phyloP scores from a whole-genome alignment of 192 early-diverging fungal species.

The Haplosporangium gracile region DNA sequence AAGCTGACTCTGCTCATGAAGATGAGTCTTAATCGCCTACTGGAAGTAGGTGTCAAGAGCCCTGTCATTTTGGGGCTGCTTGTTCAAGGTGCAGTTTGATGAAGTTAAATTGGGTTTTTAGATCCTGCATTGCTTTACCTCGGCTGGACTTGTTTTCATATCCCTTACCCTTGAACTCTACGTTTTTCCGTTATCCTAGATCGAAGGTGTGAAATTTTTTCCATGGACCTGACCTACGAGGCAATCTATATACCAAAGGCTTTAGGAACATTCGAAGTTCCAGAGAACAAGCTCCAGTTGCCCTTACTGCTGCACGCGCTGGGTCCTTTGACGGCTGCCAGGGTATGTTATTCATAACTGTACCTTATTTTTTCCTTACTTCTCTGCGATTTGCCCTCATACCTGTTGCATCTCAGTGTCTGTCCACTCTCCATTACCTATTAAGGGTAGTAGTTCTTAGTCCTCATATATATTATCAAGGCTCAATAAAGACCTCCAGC shows the following conservation, averaged over 20 bases:
- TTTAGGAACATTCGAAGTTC: conserved; percentile 12
- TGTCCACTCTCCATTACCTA: too few relatives aligned
- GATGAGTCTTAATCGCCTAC: conserved; percentile 11
- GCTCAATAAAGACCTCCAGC: too few relatives aligned
- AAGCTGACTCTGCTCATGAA: conserved; percentile 14
- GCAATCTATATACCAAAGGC: conserved; percentile 16
- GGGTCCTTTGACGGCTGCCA: conserved; percentile 21
- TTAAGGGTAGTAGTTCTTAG: too few relatives aligned
- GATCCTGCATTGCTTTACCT: not conserved
- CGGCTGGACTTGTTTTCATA: not conserved
- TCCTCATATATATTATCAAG: too few relatives aligned
- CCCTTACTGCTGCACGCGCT: conserved; percentile 21
- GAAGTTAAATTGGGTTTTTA: too few relatives aligned
- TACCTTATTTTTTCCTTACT: not conserved
- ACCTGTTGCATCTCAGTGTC: too few relatives aligned
- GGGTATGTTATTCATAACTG: conserved; percentile 1
- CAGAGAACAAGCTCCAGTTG: conserved; percentile 21
- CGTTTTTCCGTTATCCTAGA: conserved; percentile 13
- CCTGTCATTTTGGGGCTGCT: conserved; percentile 18
- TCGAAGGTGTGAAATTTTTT: conserved; percentile 15
- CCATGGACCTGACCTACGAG: conserved; percentile 23
- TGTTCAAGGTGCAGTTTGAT: conserved; percentile 8
- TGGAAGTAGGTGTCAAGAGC: conserved; percentile 11
- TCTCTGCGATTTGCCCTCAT: not conserved
- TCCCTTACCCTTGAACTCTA: not conserved